A percentile compares a stretch with the other conserved stretches of the same genome.
Evolutionary conservation across 2,329 filamentous ascomycete genomes (phyloP).

Genomic region (Hypoxylon rubiginosum): DNA sequence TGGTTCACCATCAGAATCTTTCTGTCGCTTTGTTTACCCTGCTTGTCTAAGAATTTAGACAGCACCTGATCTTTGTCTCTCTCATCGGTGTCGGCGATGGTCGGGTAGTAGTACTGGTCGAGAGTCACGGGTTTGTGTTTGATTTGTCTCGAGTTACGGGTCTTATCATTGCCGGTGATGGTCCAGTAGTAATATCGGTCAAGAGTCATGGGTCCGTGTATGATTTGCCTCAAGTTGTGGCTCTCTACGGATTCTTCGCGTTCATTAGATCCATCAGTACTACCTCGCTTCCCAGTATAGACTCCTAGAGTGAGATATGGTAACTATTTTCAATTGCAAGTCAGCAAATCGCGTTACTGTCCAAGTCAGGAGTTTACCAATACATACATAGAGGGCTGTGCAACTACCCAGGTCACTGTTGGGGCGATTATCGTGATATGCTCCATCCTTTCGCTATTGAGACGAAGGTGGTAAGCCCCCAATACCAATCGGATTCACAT

Average conservation of each 20-base stretch:
- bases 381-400: neutral
- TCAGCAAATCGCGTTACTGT: slow-evolving; percentile 5
- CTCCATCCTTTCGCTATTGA: too few species aligned
- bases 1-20: slow-evolving; percentile 23
- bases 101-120: slow-evolving; percentile 35
- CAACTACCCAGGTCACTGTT: too few species aligned
- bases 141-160: slow-evolving; percentile 20
- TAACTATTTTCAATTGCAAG: slow-evolving; percentile 28
- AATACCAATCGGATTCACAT: too few species aligned
- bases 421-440: too few species aligned
- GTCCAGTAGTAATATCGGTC: too few species aligned
- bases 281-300: neutral
- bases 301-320: slow-evolving; percentile 31
- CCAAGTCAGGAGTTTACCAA: neutral
- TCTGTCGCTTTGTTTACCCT: neutral
- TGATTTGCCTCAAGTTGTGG: too few species aligned
- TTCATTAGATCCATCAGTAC: neutral
- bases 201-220: too few species aligned
- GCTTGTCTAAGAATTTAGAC: slow-evolving; percentile 13
- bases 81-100: slow-evolving; percentile 19
- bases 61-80: slow-evolving; percentile 34
- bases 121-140: slow-evolving; percentile 31
- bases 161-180: too few species aligned
- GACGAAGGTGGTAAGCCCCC: too few species aligned
- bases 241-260: slow-evolving; percentile 1